Evolutionary conservation across 192 early-diverging fungal species (phyloP), one percentile per base, ranked within the genome.

Genomic region (Rhizophlyctis rosea): DNA sequence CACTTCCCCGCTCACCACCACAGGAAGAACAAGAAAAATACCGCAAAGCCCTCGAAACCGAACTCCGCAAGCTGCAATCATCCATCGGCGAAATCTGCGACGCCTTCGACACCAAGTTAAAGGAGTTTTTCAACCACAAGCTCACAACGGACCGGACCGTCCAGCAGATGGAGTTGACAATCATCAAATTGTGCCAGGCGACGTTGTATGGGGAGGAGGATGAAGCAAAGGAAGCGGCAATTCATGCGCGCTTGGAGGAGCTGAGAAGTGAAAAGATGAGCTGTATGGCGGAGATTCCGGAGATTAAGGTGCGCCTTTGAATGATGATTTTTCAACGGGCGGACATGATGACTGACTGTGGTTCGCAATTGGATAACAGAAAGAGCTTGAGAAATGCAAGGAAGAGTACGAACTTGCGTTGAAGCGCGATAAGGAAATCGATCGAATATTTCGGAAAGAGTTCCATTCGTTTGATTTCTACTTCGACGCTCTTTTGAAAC

Each of bases 21-120:
- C 57, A 78, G 72, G 84, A 86, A 44, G 84, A 86, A 68, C 80
- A 82, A 66, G 84, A 86, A 54, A 86, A 86, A 59, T 70, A 76
- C 39, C 64, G 73, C 5, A 86, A 86, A 62, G 82, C 82, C 7
- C 69, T 86, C 23, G 84, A 86, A 65, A 85, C 84, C 16, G 84
- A 86, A 36, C 67, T 86, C 23, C 60, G 71, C 5, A 86, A 86
- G 67, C 71, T 84, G 18, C 78, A 82, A 64, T 59, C 64, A 7
- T 33, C 44, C 24, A 83, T 86, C 33, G 23, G 47, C 7, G 84
- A 86, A n/a, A 62, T 82, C 35, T 76, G 73, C 32, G 78, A 78
- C 36, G 58, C 18, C 18, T 83, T 79, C 57, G 84, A 86, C 47
- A 51, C 48, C 27, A 33, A 65, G 23, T 62, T 86, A 25, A 50